A percentile compares a stretch with the other conserved stretches of the same genome.
phyloP scores from a whole-genome alignment of 2,329 filamentous ascomycete species.

The Claviceps humidiphila region DNA sequence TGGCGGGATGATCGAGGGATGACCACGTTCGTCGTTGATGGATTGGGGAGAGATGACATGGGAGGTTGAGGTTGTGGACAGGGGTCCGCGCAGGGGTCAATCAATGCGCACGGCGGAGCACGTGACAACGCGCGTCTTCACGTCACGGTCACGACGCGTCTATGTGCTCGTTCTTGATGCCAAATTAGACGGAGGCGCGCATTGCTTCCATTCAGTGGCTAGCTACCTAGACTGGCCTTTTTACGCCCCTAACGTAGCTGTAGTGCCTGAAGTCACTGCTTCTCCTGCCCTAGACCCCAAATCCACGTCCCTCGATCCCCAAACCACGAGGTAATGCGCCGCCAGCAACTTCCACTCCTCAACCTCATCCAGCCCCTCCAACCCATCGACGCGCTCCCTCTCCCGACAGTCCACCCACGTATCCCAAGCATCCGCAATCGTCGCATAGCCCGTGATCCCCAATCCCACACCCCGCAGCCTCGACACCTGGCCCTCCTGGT shows the following conservation, averaged over 20 bases:
- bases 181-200: too few species aligned
- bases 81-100: not conserved
- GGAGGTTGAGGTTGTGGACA: not conserved
- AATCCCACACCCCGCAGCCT: slow-evolving; percentile 59
- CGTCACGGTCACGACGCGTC: not conserved
- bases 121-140: slow-evolving; percentile 1
- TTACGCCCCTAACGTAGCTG: too few species aligned
- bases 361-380: slow-evolving; percentile 88
- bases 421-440: slow-evolving; percentile 54
- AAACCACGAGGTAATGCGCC: slow-evolving; percentile 78
- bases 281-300: not conserved
- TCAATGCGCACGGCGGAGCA: not conserved
- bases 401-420: slow-evolving; percentile 58
- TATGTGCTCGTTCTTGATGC: not conserved
- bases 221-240: too few species aligned
- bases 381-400: slow-evolving; percentile 60
- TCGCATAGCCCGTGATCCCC: slow-evolving; percentile 24
- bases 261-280: too few species aligned
- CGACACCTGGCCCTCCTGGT: slow-evolving; percentile 52
- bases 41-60: not conserved
- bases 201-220: too few species aligned
- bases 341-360: slow-evolving; percentile 88
- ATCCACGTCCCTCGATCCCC: slow-evolving; percentile 55
- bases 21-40: not conserved
- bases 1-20: not conserved